phyloP scores from a whole-genome alignment of 169 alveolate species.

The Plasmodium fragile region DNA sequence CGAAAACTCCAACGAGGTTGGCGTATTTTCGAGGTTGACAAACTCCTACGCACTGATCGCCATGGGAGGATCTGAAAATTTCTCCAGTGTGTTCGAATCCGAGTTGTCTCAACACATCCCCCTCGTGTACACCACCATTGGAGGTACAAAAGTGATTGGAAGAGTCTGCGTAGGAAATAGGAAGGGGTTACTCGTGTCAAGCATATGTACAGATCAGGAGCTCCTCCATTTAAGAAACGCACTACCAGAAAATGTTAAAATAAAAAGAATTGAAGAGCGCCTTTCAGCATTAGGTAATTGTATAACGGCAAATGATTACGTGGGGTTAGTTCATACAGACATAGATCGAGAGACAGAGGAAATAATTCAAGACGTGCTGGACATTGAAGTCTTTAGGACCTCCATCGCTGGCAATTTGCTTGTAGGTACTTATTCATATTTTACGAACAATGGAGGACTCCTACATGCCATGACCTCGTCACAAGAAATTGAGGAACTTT shows the following conservation, averaged over 20 bases:
- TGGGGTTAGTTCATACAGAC: constrained; percentile 98
- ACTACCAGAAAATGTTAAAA: constrained; percentile 95
- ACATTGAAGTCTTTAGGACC: constrained; percentile 98
- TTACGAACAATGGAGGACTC: constrained; percentile 98
- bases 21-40: constrained; percentile 97
- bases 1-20: constrained; percentile 98
- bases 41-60: constrained; percentile 96
- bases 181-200: constrained; percentile 97
- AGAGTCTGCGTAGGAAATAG: constrained; percentile 97
- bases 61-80: constrained; percentile 96
- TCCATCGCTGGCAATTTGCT: constrained; percentile 99
- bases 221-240: constrained; percentile 96
- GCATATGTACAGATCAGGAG: constrained; percentile 98
- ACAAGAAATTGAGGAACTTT: constrained; percentile 98
- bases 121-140: constrained; percentile 96
- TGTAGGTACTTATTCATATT: constrained; percentile 97
- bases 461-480: constrained; percentile 97
- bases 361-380: constrained; percentile 96
- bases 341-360: constrained; percentile 99
- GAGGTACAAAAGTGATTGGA: constrained; percentile 98
- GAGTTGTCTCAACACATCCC: constrained; percentile 96
- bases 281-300: constrained; percentile 98
- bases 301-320: constrained; percentile 98
- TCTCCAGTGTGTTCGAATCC: constrained; percentile 96
- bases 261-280: constrained; percentile 98